Conservation (phyloP, 75 land plant genomes). For the Pinus tabuliformis region DNA sequence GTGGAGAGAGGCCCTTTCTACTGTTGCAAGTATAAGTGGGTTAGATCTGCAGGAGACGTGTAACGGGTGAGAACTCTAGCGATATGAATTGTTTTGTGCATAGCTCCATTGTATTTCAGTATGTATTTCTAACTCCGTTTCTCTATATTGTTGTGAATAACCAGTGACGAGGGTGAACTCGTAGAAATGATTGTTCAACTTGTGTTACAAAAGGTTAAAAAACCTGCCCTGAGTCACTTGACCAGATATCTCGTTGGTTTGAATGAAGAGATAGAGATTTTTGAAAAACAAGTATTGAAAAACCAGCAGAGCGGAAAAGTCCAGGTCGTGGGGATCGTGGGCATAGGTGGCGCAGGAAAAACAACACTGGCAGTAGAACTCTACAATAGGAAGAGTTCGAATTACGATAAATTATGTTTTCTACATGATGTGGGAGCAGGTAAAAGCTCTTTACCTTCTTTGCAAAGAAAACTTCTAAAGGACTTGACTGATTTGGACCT, state of each 20-base stretch:
- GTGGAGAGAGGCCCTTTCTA: too few species aligned
- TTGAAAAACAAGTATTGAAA: not conserved
- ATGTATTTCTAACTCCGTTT: not conserved
- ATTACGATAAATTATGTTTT: not conserved
- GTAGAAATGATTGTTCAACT: not conserved
- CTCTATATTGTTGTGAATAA: not conserved
- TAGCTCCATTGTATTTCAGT: too few species aligned
- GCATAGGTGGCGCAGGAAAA: not conserved
- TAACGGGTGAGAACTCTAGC: too few species aligned
- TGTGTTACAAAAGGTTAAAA: not conserved
- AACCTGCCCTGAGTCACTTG: not conserved
- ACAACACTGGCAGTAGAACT: not conserved
- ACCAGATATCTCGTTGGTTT: not conserved
- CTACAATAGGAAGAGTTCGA: not conserved
- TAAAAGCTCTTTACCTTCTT: not conserved
- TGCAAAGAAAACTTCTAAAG: not conserved
- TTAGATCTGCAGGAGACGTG: too few species aligned
- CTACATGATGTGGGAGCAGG: not conserved
- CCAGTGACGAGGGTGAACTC: not conserved
- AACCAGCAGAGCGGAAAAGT: not conserved
- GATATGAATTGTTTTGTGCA: too few species aligned
- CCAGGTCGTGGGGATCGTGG: slow-evolving; percentile 1
- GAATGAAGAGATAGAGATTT: not conserved
- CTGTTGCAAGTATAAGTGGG: too few species aligned
- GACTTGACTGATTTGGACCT: not conserved